Evolutionary conservation across 768 basidiomycete species (phyloP), one percentile per base, ranked within the genome.

Genomic region (Cyclocybe aegerita): DNA sequence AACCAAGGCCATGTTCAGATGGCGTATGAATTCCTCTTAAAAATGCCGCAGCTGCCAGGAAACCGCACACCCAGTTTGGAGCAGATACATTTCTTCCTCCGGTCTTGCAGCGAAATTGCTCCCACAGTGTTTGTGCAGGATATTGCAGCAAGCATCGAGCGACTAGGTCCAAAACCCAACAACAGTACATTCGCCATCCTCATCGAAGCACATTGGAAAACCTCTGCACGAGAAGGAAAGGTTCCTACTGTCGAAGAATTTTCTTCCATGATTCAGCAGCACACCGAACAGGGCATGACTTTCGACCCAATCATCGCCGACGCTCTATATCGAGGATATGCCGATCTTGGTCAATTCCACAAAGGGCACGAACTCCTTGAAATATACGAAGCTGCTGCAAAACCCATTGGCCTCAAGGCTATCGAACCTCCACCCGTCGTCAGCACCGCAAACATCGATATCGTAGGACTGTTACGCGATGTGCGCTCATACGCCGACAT

Each of bases 71-170:
- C 83, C 0, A 74, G 76, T 16, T 64, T 76, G 34, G 69, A 76
- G 15, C 82, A 83, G 49, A 82, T 82, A 69, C 78, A 85, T 53
- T 52, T 73, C 8, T 74, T 84, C 53, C 66, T 88, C 33, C 69
- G 77, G 34, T 64, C 66, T 9, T 72, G 68, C 53, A 58, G 61
- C 8, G 56, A 65, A 33, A 58, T 66, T n/a, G 59, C 63, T 9
- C 53, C 66, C 1, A 66, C 70, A 52, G 62, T 59, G 29, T 66
- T 66, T 52, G 47, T 74, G 57, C 73, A 67, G 40, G 66, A 65
- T 54, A 54, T 67, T 23, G 60, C 75, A 53, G 60, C 70, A 52
- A 56, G 66, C 35, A 73, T 70, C 65, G 62, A 61, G n/a, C 56
- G 65, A 30, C 60, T 71, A 30, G 74, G 77, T 55, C 78, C 60